A percentile compares a stretch with the other conserved stretches of the same genome.
Evolutionary conservation across 2,329 filamentous ascomycete genomes (phyloP).

Genomic region (Fusarium subglutinans): DNA sequence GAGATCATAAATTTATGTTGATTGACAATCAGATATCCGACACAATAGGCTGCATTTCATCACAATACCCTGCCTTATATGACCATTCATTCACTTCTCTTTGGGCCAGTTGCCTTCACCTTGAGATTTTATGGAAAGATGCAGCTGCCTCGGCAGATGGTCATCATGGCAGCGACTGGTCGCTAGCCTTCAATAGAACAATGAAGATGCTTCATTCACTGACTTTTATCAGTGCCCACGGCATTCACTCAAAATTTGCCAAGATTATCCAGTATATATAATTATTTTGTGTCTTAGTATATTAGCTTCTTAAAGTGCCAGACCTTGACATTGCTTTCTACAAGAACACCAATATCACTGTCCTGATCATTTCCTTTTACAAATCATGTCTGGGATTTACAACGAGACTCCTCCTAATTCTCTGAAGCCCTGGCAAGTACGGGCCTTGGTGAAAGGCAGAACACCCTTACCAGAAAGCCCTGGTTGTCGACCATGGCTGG

Average conservation of each 20-base stretch:
- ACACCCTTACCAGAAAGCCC: neutral
- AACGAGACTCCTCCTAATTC: too few relatives aligned
- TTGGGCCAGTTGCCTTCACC: neutral
- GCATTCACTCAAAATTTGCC: neutral
- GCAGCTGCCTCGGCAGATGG: neutral
- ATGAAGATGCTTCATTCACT: neutral
- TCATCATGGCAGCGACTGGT: too few relatives aligned
- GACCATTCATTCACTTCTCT: neutral
- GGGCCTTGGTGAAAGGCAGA: neutral
- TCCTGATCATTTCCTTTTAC: neutral
- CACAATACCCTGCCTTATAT: neutral
- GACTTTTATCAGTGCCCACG: neutral
- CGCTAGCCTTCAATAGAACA: neutral
- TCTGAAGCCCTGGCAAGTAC: neutral
- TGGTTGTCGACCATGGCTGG: neutral
- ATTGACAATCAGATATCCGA: too few relatives aligned
- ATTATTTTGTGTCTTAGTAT: neutral
- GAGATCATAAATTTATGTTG: too few relatives aligned
- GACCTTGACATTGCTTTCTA: neutral
- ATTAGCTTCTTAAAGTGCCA: neutral
- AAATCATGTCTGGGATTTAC: neutral
- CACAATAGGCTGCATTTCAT: neutral
- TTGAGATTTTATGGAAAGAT: fast-evolving
- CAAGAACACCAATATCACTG: neutral
- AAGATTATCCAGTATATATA: neutral